Base-by-base conservation (phyloP, 306 rosid species). In the Gastrolobium villosum region DNA sequence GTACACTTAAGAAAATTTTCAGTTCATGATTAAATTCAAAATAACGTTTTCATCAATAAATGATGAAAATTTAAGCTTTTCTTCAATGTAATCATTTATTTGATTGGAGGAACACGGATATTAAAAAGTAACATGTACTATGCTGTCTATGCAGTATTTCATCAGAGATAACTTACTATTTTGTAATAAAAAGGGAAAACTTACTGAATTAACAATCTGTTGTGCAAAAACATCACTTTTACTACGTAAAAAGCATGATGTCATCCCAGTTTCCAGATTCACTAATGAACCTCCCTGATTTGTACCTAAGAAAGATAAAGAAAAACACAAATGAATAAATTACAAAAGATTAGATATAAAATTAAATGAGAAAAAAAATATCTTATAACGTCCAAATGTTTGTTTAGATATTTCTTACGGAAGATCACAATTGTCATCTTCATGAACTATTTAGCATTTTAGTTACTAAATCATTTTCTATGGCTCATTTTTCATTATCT, bases 171-270 rank as follows among this genome's bases (percentile, higher is more conserved):
- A 62, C 57, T 81, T 78, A 82, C 91, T 41, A 54, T 9, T 53
- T 41, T 41, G 41, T 1, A 3, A 4, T 28, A 9, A 32, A 41
- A 53, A 37, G 26, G 45, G 8, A 28, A 8, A 74, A 76, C 86
- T 89, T 89, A 92, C 97, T 41, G 97, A 92, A 14, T 84, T 88
- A 79, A 94, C 75, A 80, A 89, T 41, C 76, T 94, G 98, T 75
- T 82, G 93, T 26, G 98, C 93, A 54, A 94, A 90, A 82, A 94
- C 89, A 85, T 94, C 98, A 80, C 98, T 94, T 89, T 84, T 87
- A 75, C 95, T 74, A 41, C 50, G 90, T 65, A 91, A 89, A 75
- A 92, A 81, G 97, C 97, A 92, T 70, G 94, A 87, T 26, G 76
- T 31, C 73, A 1, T 77, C 65, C 95, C 84, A 10, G 90, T 90